Base-by-base conservation (phyloP, 257 asterid genomes). In the Nicotiana sylvestris region DNA sequence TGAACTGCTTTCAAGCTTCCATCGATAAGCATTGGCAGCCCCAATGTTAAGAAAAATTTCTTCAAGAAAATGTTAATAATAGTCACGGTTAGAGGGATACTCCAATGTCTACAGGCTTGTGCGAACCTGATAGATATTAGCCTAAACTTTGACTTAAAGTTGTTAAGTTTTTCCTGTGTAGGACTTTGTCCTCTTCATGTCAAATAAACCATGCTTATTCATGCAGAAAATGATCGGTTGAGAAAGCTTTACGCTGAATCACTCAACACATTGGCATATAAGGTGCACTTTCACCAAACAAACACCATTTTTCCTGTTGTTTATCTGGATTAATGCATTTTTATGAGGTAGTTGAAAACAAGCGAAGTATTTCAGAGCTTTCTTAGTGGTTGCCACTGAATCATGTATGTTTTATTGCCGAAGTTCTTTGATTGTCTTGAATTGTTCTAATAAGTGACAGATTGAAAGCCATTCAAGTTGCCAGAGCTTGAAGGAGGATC, bases 181-280 rank as follows among this genome's bases (percentile, higher is more conserved):
- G 29, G 60, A 11, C 60, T 81, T 13, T 25, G n/a, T 55, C 65
- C 30, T 72, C 46, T 29, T 43, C 35, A 58, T 82, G 43, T 33
- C 18, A 15, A 30, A 37, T 39, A 6, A 60, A 39, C 27, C 27
- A 56, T 79, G 30, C 58, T 61, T 9, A 60, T 56, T 13, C 29
- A 6, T 79, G 84, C 86, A 88, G 89, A 86, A 83, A 88, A 86
- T 81, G 85, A 82, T 83, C 78, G 91, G n/a, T 84, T 88, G 64
- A 82, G 82, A 49, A 77, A 85, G 64, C 33, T 80, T 12, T 86
- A 84, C 80, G 72, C 82, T 8, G 86, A 82, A 51, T 84, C 82
- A 17, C 77, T 86, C 18, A 62, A 53, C 83, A 86, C 81, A 51
- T 66, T 86, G 76, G 82, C 85, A 43, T 81, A 72, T 64, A 81